These are phyloP conservation scores for Cercospora beticola DNA, from an alignment of 2,329 filamentous ascomycete genomes.

Conservation along the genomic window DNA sequence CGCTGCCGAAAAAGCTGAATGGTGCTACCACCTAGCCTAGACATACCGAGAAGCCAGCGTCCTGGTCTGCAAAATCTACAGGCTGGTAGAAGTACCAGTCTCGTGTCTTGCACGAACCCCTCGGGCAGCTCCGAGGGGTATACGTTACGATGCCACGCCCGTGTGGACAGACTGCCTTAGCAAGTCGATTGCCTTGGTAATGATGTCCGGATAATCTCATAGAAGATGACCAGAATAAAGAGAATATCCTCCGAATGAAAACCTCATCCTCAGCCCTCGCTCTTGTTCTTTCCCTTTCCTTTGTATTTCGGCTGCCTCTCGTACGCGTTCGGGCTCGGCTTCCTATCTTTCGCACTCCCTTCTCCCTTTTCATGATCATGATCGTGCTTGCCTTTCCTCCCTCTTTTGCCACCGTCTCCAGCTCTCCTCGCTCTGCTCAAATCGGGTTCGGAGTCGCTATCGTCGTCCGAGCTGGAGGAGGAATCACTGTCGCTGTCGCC, in stretches of 20 bases:
- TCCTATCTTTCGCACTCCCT: constrained; percentile 46
- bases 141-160: background rate
- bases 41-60: background rate
- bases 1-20: background rate
- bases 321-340: constrained; percentile 76
- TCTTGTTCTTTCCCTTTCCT: constrained; percentile 33
- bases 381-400: constrained; percentile 65
- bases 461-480: constrained; percentile 54
- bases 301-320: constrained; percentile 66
- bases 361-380: constrained; percentile 58
- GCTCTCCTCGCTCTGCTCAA: constrained; percentile 49
- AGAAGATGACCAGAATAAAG: background rate
- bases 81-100: background rate
- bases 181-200: background rate
- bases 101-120: background rate
- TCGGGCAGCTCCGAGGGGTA: background rate
- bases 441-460: constrained; percentile 57
- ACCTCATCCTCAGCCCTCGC: constrained; percentile 28
- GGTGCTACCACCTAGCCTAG: background rate
- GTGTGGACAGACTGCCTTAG: background rate
- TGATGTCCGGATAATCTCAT: background rate
- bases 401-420: constrained; percentile 47
- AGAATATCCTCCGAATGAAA: background rate
- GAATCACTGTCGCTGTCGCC: constrained; percentile 77
- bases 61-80: background rate